Percentiles rank a stretch among this genome's conserved stretches.
These are phyloP conservation scores for Parascedosporium putredinis DNA, from an alignment of 2,329 filamentous ascomycete species.

Conservation along the genomic window DNA sequence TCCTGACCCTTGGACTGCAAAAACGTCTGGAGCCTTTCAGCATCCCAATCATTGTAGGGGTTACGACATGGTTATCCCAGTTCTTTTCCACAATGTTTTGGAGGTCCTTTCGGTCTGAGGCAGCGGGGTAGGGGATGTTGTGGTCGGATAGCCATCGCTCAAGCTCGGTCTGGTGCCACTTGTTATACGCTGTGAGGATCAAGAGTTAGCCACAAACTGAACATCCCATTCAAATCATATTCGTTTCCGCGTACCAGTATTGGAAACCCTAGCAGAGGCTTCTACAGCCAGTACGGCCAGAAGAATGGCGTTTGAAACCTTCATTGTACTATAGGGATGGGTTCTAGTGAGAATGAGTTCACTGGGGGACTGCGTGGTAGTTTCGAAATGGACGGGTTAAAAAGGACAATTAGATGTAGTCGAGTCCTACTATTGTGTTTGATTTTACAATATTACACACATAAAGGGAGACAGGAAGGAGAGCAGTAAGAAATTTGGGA, in stretches of 20 bases:
- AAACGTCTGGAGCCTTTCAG: slow-evolving; percentile 56
- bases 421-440: background rate
- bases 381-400: too few relatives aligned
- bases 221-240: too few relatives aligned
- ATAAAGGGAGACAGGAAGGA: background rate
- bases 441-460: background rate
- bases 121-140: slow-evolving; percentile 79
- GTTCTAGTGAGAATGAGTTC: too few relatives aligned
- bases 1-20: slow-evolving; percentile 62
- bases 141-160: slow-evolving; percentile 94
- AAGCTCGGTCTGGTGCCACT: slow-evolving; percentile 96
- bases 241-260: slow-evolving; percentile 8
- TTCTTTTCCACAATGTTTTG: slow-evolving; percentile 80
- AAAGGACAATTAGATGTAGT: background rate
- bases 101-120: slow-evolving; percentile 89
- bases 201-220: too few relatives aligned
- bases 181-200: slow-evolving; percentile 72
- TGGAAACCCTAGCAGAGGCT: slow-evolving; percentile 4
- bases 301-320: slow-evolving; percentile 5
- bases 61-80: slow-evolving; percentile 69
- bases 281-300: slow-evolving; percentile 1
- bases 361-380: too few relatives aligned
- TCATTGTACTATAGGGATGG: background rate
- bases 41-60: slow-evolving; percentile 73
- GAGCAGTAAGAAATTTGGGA: background rate